These are phyloP conservation scores for Plenodomus tracheiphilus DNA, from an alignment of 2,329 filamentous ascomycete species.

Conservation along the genomic window DNA sequence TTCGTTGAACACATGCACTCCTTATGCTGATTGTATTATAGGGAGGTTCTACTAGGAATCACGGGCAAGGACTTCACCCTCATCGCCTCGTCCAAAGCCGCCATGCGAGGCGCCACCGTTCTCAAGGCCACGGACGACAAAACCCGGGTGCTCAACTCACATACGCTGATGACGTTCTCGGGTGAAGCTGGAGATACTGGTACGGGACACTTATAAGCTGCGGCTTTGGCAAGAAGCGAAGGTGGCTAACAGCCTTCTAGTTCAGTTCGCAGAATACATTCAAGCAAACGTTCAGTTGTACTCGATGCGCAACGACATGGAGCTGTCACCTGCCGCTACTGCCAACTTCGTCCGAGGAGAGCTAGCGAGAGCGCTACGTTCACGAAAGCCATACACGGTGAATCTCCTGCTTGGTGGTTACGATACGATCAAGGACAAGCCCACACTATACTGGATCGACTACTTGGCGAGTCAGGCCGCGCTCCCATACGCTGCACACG, in stretches of 20 bases:
- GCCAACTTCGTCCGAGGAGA: constrained; percentile 93
- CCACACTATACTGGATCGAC: constrained; percentile 94
- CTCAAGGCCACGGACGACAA: constrained; percentile 97
- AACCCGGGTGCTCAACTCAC: constrained; percentile 87
- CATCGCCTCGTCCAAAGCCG: constrained; percentile 95
- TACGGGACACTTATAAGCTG: constrained; percentile 47
- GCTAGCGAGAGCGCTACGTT: constrained; percentile 86
- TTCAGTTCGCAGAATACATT: constrained; percentile 99
- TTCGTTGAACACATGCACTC: neutral
- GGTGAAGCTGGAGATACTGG: constrained; percentile 96
- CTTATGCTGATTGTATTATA: constrained; percentile 47
- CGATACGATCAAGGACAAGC: constrained; percentile 88
- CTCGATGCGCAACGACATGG: constrained; percentile 95
- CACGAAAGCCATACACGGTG: constrained; percentile 92
- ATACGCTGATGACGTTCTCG: constrained; percentile 92
- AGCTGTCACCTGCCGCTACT: constrained; percentile 85
- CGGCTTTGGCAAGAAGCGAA: neutral
- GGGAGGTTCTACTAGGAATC: constrained; percentile 97
- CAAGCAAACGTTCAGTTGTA: constrained; percentile 98
- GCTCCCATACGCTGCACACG: constrained; percentile 93
- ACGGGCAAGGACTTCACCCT: constrained; percentile 99
- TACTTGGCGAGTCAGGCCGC: constrained; percentile 88
- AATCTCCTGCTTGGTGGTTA: constrained; percentile 94
- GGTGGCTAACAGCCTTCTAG: constrained; percentile 51
- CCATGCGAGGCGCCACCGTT: constrained; percentile 95